These are phyloP conservation scores for Hypsizygus ulmarius DNA, from an alignment of 1,284 basidiomycete genomes.

Conservation along the genomic window DNA sequence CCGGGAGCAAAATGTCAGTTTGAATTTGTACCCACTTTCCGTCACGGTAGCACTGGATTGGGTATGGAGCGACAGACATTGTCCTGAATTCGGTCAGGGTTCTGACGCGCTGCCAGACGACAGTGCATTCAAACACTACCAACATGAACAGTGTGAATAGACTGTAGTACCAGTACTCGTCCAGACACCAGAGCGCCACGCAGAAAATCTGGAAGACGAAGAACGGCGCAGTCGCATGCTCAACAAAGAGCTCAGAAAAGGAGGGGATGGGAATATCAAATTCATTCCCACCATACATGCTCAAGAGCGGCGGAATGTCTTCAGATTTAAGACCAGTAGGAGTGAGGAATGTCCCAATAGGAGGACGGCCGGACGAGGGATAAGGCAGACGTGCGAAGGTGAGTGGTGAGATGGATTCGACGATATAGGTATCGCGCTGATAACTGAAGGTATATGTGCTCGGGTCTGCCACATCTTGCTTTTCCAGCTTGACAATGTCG, in stretches of 20 bases:
- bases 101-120: slow-evolving; percentile 91
- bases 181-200: slow-evolving; percentile 92
- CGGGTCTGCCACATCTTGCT: slow-evolving; percentile 55
- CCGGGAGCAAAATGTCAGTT: slow-evolving; percentile 84
- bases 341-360: slow-evolving; percentile 65
- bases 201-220: slow-evolving; percentile 97
- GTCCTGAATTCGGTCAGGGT: slow-evolving; percentile 94
- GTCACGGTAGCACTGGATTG: slow-evolving; percentile 79
- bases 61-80: slow-evolving; percentile 89
- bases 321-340: slow-evolving; percentile 45
- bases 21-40: slow-evolving; percentile 78
- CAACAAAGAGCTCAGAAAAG: slow-evolving; percentile 83
- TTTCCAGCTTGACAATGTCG: slow-evolving; percentile 81
- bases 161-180: slow-evolving; percentile 98
- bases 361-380: slow-evolving; percentile 76
- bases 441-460: slow-evolving; percentile 88
- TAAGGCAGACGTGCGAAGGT: slow-evolving; percentile 87
- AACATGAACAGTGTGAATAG: slow-evolving; percentile 97
- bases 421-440: slow-evolving; percentile 93
- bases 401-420: slow-evolving; percentile 54
- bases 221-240: slow-evolving; percentile 90
- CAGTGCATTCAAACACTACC: slow-evolving; percentile 94
- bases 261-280: slow-evolving; percentile 95
- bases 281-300: slow-evolving; percentile 86
- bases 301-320: slow-evolving; percentile 46